Evolutionary conservation across 1,284 basidiomycete genomes (phyloP).

Genomic region (Schizopora paradoxa): DNA sequence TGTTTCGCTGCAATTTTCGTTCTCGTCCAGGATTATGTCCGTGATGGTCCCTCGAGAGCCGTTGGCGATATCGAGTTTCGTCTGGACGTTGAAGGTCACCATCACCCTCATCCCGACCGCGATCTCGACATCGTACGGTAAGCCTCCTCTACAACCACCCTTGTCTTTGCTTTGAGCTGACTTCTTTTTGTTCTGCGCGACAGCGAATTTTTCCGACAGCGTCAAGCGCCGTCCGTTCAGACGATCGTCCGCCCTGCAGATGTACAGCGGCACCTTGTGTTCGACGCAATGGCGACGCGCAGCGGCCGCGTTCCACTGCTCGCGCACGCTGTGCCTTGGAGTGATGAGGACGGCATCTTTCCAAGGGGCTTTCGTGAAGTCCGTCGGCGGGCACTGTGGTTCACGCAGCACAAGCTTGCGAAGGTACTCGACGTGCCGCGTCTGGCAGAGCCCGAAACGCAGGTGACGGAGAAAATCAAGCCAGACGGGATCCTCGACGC

Average conservation of each 20-base stretch:
- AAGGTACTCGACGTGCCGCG: slow-evolving; percentile 29
- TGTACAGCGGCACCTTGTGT: slow-evolving; percentile 17
- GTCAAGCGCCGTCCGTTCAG: slow-evolving; percentile 1
- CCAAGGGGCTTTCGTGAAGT: slow-evolving; percentile 27
- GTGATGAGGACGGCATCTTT: slow-evolving; percentile 28
- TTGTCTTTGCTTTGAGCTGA: slow-evolving; percentile 11
- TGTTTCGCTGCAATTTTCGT: slow-evolving; percentile 4
- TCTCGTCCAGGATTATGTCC: slow-evolving; percentile 19
- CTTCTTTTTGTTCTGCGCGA: slow-evolving; percentile 8
- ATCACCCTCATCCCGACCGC: slow-evolving; percentile 40
- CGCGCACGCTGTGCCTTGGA: slow-evolving; percentile 30
- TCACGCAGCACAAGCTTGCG: slow-evolving; percentile 22
- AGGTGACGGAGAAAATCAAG: slow-evolving; percentile 29
- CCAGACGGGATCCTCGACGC: slow-evolving; percentile 31
- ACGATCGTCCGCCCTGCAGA: slow-evolving; percentile 12
- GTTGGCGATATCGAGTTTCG: slow-evolving; percentile 24
- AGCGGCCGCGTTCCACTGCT: slow-evolving; percentile 29
- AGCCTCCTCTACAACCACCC: slow-evolving; percentile 14
- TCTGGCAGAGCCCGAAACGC: slow-evolving; percentile 24
- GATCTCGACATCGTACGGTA: slow-evolving; percentile 29
- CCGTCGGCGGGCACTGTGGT: slow-evolving; percentile 5
- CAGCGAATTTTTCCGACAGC: slow-evolving; percentile 1
- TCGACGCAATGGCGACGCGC: slow-evolving; percentile 20
- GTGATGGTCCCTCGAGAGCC: slow-evolving; percentile 18
- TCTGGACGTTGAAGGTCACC: slow-evolving; percentile 29